Percentiles rank a stretch among this genome's conserved stretches.
Evolutionary conservation across 805 yeast species (phyloP).

Genomic region (Starmera caribaea): DNA sequence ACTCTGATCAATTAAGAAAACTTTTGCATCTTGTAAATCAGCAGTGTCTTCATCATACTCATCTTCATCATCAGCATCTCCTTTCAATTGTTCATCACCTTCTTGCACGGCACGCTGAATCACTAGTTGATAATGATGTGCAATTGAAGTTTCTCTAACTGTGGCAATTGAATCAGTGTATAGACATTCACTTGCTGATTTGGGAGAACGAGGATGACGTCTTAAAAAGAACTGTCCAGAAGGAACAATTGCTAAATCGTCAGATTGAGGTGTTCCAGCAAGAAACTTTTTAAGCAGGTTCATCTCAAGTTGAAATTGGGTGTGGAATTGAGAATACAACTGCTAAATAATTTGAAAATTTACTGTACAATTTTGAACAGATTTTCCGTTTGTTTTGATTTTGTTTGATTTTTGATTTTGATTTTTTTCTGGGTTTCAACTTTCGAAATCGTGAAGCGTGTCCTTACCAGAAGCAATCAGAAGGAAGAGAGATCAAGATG

Average conservation of each 20-base stretch:
- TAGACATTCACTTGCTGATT: constrained; percentile 76
- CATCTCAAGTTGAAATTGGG: constrained; percentile 31
- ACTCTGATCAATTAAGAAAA: constrained; percentile 54
- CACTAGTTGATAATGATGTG: constrained; percentile 59
- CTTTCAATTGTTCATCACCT: constrained; percentile 44
- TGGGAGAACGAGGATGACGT: constrained; percentile 72
- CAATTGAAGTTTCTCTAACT: constrained; percentile 57
- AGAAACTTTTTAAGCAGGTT: constrained; percentile 62
- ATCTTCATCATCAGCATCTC: constrained; percentile 40
- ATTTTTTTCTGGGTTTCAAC: too few species aligned
- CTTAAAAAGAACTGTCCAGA: constrained; percentile 71
- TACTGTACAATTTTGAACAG: neutral
- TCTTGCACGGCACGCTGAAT: constrained; percentile 63
- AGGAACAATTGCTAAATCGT: constrained; percentile 60
- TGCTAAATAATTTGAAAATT: neutral
- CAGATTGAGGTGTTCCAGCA: constrained; percentile 38
- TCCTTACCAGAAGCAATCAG: too few species aligned
- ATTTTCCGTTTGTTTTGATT: too few species aligned
- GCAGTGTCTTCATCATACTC: constrained; percentile 25
- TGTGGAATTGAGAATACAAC: neutral
- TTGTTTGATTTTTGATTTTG: too few species aligned
- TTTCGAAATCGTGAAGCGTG: too few species aligned
- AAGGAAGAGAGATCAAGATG: too few species aligned
- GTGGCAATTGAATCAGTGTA: constrained; percentile 73
- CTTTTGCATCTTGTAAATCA: constrained; percentile 51